Conservation (phyloP, 2,329 filamentous ascomycete species). For the Didymella arachidicola region DNA sequence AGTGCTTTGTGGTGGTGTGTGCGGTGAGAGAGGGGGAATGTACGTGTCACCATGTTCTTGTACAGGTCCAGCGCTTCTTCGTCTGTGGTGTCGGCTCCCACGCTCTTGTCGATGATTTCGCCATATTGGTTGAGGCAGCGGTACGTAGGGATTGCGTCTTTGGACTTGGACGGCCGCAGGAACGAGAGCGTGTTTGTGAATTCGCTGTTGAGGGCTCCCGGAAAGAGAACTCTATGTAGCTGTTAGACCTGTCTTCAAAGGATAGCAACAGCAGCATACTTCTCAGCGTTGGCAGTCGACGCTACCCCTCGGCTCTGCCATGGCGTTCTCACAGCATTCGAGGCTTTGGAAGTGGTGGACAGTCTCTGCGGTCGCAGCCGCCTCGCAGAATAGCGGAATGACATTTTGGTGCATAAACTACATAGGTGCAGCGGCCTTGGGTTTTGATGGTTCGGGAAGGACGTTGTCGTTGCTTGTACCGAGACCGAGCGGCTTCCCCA, state of each 20-base stretch:
- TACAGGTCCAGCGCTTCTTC: conserved; percentile 69
- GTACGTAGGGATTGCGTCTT: conserved; percentile 85
- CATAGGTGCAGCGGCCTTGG: conserved; percentile 31
- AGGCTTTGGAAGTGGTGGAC: conserved; percentile 24
- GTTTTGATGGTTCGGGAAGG: conserved; percentile 33
- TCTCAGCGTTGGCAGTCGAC: conserved; percentile 66
- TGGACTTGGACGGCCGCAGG: conserved; percentile 70
- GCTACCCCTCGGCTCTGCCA: conserved; percentile 62
- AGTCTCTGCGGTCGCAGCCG: conserved; percentile 34
- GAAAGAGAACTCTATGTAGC: conserved; percentile 69
- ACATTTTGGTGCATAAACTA: conserved; percentile 41
- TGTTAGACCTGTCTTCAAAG: background rate
- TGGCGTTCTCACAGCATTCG: conserved; percentile 24
- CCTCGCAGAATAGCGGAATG: conserved; percentile 42
- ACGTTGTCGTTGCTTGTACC: conserved; percentile 21
- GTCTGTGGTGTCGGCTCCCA: conserved; percentile 69
- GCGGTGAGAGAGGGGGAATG: background rate
- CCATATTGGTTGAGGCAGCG: conserved; percentile 91
- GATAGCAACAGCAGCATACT: conserved; percentile 53
- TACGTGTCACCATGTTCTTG: conserved; percentile 68
- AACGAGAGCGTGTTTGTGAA: conserved; percentile 86
- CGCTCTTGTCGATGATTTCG: conserved; percentile 76
- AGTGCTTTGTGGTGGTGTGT: background rate
- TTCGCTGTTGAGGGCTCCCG: conserved; percentile 92
- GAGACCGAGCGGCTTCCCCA: conserved; percentile 20